phyloP scores from a whole-genome alignment of 768 basidiomycete species.

The Serendipita sp. region DNA sequence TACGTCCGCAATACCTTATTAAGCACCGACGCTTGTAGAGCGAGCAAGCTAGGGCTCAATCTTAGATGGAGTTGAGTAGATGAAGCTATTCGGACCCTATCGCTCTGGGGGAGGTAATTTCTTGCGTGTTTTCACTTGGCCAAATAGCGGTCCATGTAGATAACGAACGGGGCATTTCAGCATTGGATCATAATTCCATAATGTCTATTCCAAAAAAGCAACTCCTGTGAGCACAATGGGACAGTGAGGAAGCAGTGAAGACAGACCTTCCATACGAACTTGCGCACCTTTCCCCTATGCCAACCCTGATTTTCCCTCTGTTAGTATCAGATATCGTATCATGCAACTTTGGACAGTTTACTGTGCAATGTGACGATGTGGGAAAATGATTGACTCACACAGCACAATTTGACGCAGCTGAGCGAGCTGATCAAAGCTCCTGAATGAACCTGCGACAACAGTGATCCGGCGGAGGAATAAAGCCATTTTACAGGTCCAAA shows the following conservation, averaged over 20 bases:
- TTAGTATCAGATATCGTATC: neutral
- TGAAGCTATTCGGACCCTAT: neutral
- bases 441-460: neutral
- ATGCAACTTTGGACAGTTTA: too few species aligned
- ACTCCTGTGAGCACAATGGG: neutral
- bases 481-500: neutral
- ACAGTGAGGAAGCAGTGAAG: neutral
- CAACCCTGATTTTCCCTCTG: neutral
- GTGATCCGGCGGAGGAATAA: neutral
- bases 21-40: too few species aligned
- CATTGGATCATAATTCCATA: neutral
- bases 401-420: neutral
- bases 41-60: too few species aligned
- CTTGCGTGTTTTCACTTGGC: neutral
- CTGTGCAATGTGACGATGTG: too few species aligned
- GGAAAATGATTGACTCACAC: neutral
- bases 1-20: too few species aligned
- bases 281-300: neutral
- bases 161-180: neutral
- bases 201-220: neutral
- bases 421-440: neutral
- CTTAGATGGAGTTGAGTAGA: too few species aligned
- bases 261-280: neutral
- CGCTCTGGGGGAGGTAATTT: neutral
- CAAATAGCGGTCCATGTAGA: neutral